Evolutionary conservation across 441 rosid genomes (phyloP).

Genomic region (Theobroma grandiflorum): DNA sequence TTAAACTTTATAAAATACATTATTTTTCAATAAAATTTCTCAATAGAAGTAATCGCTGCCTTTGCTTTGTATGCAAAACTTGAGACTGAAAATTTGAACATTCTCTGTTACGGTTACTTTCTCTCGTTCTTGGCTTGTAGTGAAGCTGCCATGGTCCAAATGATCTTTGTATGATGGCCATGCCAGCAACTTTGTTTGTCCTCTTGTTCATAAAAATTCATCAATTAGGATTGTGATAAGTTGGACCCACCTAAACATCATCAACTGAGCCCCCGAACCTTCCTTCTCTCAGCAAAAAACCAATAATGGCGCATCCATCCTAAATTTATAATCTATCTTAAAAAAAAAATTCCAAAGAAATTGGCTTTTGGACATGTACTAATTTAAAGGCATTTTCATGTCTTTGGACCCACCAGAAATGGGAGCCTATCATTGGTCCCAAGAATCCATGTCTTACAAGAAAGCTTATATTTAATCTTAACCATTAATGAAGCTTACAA

Average conservation of each 20-base stretch:
- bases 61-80: too few species aligned
- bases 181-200: background rate
- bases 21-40: background rate
- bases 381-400: background rate
- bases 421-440: background rate
- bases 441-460: slow-evolving; percentile 18
- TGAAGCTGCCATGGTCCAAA: background rate
- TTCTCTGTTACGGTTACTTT: background rate
- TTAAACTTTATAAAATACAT: too few species aligned
- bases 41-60: background rate
- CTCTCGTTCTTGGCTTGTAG: background rate
- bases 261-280: background rate
- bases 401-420: background rate
- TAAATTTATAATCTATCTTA: background rate
- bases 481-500: background rate
- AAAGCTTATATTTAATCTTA: background rate
- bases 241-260: background rate
- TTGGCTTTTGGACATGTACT: background rate
- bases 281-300: background rate
- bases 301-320: background rate
- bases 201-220: background rate
- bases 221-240: background rate
- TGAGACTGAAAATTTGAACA: too few species aligned
- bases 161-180: background rate
- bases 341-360: background rate